phyloP scores from a whole-genome alignment of 164 flowering plant species.

The Echeveria elegans region DNA sequence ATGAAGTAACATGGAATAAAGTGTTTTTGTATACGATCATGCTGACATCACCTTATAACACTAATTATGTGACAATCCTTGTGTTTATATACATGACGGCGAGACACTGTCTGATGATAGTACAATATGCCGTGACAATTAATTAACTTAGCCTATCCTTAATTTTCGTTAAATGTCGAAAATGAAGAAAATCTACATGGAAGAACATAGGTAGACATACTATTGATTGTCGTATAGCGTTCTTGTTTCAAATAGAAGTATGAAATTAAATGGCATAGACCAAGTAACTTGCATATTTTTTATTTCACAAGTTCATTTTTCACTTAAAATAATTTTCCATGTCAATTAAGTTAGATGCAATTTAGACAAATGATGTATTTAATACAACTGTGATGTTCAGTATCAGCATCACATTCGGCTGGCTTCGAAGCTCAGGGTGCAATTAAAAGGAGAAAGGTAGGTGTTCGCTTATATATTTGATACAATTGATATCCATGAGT shows the following conservation, averaged over 20 bases:
- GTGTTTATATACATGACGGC: background rate
- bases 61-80: background rate
- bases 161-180: background rate
- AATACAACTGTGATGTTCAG: background rate
- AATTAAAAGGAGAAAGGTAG: conserved; percentile 61
- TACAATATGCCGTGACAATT: background rate
- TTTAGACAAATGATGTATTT: background rate
- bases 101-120: background rate
- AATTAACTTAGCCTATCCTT: background rate
- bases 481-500: background rate
- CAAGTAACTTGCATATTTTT: background rate
- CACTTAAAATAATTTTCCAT: background rate
- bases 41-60: background rate
- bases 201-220: background rate
- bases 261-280: background rate
- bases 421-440: conserved; percentile 25
- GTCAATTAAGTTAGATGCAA: background rate
- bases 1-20: background rate
- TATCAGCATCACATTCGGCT: conserved; percentile 20
- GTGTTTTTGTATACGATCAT: background rate
- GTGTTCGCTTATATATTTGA: conserved; percentile 2
- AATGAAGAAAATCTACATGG: background rate
- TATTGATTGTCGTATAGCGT: background rate
- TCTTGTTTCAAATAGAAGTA: background rate
- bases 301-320: background rate